Conservation (phyloP, 2,329 filamentous ascomycete species). For the Geosmithia putterillii region DNA sequence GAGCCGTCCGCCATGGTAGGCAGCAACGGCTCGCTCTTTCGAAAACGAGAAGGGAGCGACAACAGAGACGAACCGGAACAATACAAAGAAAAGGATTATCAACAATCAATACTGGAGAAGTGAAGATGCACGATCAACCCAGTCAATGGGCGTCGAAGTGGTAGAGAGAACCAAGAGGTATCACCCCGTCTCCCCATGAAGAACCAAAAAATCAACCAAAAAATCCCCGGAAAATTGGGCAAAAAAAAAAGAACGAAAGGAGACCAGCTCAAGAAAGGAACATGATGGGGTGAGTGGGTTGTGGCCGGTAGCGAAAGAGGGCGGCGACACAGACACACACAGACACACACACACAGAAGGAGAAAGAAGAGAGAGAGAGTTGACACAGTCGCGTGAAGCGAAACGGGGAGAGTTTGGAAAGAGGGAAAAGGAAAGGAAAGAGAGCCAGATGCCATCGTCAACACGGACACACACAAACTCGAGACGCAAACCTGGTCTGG, state of each 20-base stretch:
- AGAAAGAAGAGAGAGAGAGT: neutral
- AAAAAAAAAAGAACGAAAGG: constrained; percentile 1
- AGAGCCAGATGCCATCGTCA: neutral
- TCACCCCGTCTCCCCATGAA: constrained; percentile 2
- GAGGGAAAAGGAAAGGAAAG: neutral
- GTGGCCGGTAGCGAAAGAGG: too few species aligned
- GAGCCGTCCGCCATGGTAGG: constrained; percentile 11
- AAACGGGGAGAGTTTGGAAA: constrained; percentile 14
- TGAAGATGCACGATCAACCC: too few species aligned
- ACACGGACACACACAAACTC: too few species aligned
- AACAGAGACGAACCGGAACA: constrained; percentile 1
- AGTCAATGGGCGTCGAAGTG: neutral
- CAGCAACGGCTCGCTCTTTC: neutral
- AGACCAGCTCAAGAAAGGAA: constrained; percentile 2
- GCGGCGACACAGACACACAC: neutral
- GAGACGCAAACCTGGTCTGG: neutral
- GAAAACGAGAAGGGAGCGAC: neutral
- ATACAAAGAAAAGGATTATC: neutral
- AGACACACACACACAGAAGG: neutral
- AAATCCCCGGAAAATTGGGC: neutral
- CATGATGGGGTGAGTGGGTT: constrained; percentile 2
- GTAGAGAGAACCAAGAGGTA: neutral
- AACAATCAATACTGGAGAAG: too few species aligned
- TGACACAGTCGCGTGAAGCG: constrained; percentile 12
- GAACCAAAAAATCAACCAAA: constrained; percentile 10